Conservation (phyloP, 2,329 filamentous ascomycete species). For the Alternaria viburni region DNA sequence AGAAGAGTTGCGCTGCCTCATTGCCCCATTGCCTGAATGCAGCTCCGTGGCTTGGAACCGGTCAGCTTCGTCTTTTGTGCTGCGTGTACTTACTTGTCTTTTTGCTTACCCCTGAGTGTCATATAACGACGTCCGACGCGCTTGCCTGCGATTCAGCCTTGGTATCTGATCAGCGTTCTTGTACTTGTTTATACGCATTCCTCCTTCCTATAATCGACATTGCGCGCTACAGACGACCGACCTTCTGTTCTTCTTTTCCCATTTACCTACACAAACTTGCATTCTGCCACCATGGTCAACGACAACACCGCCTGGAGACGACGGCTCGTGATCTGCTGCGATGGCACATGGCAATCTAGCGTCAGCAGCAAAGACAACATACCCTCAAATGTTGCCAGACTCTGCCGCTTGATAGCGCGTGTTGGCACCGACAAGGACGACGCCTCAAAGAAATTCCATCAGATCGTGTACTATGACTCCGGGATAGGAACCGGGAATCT, state of each 20-base stretch:
- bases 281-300: constrained; percentile 16
- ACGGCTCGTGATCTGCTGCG: constrained; percentile 46
- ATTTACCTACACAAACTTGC: neutral
- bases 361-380: constrained; percentile 39
- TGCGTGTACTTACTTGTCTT: constrained; percentile 3
- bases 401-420: constrained; percentile 41
- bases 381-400: constrained; percentile 46
- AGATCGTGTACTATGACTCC: constrained; percentile 47
- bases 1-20: constrained; percentile 1
- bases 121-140: constrained; percentile 2
- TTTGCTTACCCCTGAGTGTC: constrained; percentile 7
- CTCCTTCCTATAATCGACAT: neutral
- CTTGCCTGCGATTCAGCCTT: constrained; percentile 3
- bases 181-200: neutral
- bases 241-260: neutral
- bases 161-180: constrained; percentile 1
- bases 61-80: neutral
- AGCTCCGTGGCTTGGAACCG: neutral
- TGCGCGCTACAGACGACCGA: neutral
- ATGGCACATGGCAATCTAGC: constrained; percentile 47
- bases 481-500: constrained; percentile 45
- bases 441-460: constrained; percentile 38
- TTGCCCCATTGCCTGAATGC: neutral
- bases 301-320: constrained; percentile 34
- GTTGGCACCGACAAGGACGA: constrained; percentile 34